Evolutionary conservation across 208 protist species (phyloP).

Genomic region (Giardia duodenalis): DNA sequence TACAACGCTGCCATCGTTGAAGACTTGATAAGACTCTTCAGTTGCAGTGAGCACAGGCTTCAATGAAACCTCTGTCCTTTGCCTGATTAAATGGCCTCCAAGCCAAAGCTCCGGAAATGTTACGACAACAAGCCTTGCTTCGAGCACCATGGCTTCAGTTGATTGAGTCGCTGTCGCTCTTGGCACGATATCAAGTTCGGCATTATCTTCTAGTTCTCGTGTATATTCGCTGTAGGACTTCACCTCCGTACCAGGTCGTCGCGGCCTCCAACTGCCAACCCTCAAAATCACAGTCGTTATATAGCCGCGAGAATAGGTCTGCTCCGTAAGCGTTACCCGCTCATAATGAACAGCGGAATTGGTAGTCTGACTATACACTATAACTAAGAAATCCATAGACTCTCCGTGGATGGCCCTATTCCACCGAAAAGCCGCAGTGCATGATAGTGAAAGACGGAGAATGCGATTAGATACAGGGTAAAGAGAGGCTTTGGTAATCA

Average conservation of each 20-base stretch:
- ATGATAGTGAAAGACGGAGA: constrained; percentile 65
- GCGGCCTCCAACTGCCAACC: not conserved
- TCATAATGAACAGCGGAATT: constrained; percentile 68
- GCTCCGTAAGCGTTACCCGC: constrained; percentile 56
- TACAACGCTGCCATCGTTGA: not conserved
- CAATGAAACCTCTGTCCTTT: not conserved
- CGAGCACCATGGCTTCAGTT: not conserved
- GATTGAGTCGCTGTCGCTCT: not conserved
- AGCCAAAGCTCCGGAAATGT: not conserved
- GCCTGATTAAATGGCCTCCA: not conserved
- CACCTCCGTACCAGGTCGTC: not conserved
- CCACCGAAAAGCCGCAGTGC: constrained; percentile 74
- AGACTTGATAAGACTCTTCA: not conserved
- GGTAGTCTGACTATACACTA: constrained; percentile 81
- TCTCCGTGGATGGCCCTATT: constrained; percentile 69
- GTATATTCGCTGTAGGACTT: not conserved
- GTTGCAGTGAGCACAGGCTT: not conserved
- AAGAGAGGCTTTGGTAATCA: constrained; percentile 64
- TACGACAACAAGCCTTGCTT: not conserved
- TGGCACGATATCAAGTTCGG: not conserved
- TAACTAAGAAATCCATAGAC: constrained; percentile 64
- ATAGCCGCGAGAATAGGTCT: constrained; percentile 53
- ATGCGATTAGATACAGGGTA: constrained; percentile 89
- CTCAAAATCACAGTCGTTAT: not conserved
- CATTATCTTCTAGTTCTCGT: not conserved